Conservation (phyloP, 2,329 filamentous ascomycete genomes). For the Metarhizium humberi region DNA sequence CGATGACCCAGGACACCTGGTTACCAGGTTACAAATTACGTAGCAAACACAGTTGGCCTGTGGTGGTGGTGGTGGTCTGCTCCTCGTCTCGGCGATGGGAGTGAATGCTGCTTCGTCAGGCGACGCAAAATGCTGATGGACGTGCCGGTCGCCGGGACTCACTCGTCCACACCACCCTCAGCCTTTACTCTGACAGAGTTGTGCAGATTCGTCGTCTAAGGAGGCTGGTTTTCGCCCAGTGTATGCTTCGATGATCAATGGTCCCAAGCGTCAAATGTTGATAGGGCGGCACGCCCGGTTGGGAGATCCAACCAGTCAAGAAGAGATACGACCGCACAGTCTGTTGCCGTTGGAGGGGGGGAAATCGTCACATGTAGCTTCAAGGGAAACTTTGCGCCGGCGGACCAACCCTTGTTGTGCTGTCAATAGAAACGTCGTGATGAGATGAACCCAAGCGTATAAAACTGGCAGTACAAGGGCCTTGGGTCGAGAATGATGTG, state of each 20-base stretch:
- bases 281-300: not conserved
- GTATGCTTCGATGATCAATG: not conserved
- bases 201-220: not conserved
- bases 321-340: not conserved
- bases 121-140: constrained; percentile 7
- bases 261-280: not conserved
- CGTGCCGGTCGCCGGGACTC: not conserved
- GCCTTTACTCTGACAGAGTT: not conserved
- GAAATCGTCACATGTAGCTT: not conserved
- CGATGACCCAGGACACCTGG: constrained; percentile 6
- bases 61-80: not conserved
- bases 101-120: constrained; percentile 6
- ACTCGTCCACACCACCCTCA: not conserved
- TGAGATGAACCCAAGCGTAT: not conserved
- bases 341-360: not conserved
- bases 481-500: not conserved
- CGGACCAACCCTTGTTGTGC: not conserved
- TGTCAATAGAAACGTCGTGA: not conserved
- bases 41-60: not conserved
- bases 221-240: not conserved
- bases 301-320: not conserved
- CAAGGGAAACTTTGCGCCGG: not conserved
- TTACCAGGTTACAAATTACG: not conserved
- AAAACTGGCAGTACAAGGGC: not conserved
- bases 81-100: not conserved